Conservation (phyloP, 352 stramenopile species). For the Phytophthora foliorum region DNA sequence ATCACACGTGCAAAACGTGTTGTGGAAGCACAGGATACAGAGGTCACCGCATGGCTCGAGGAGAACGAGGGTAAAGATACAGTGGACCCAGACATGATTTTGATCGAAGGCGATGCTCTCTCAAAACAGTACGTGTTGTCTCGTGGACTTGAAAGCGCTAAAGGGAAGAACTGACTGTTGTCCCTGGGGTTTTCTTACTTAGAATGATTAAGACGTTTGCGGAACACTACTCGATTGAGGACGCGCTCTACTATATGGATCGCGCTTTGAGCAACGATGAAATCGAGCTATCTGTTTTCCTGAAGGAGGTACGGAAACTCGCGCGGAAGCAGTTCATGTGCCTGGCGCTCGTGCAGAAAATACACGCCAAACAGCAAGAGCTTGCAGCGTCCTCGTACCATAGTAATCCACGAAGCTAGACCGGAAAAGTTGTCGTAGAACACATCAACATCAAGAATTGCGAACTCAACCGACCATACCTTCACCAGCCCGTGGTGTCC, state of each 20-base stretch:
- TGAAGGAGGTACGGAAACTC: constrained; percentile 93
- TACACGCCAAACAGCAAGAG: constrained; percentile 83
- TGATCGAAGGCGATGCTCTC: constrained; percentile 78
- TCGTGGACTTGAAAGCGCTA: not conserved
- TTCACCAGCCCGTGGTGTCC: not conserved
- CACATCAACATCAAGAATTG: constrained; percentile 41
- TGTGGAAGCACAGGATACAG: constrained; percentile 68
- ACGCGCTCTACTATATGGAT: constrained; percentile 94
- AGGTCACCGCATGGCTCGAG: constrained; percentile 74
- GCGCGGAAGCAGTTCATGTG: constrained; percentile 93
- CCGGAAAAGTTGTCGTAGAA: constrained; percentile 43
- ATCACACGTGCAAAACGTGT: constrained; percentile 57
- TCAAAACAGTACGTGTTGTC: constrained; percentile 81
- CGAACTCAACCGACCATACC: constrained; percentile 14
- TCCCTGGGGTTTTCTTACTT: constrained; percentile 4
- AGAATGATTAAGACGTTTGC: constrained; percentile 85
- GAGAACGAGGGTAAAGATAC: constrained; percentile 83
- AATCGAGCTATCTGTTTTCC: constrained; percentile 85
- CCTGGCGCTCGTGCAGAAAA: constrained; percentile 89
- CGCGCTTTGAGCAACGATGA: constrained; percentile 88
- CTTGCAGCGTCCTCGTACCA: constrained; percentile 64
- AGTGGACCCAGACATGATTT: constrained; percentile 81
- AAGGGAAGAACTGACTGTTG: not conserved
- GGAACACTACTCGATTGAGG: constrained; percentile 91
- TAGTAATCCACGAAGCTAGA: constrained; percentile 46